phyloP scores from a whole-genome alignment of 495 filamentous ascomycete species.

The Penicillium salamii region DNA sequence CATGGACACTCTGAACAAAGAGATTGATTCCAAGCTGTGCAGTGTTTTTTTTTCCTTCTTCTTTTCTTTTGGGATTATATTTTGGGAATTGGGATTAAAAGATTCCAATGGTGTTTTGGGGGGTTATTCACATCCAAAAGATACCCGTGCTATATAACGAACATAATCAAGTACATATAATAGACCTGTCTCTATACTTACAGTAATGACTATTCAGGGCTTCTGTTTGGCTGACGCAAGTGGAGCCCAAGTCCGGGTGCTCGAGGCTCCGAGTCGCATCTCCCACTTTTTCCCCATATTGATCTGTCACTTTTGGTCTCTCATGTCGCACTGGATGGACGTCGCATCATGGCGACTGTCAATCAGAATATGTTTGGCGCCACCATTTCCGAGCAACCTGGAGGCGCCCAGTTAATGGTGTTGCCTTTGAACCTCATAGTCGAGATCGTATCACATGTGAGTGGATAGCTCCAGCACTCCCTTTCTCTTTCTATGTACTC shows the following conservation, averaged over 20 bases:
- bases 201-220: background rate
- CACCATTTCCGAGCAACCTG: slow-evolving; percentile 33
- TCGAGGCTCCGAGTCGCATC: slow-evolving; percentile 14
- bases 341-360: slow-evolving; percentile 47
- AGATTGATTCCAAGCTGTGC: background rate
- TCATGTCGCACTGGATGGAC: slow-evolving; percentile 21
- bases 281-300: slow-evolving; percentile 14
- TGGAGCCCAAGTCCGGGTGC: slow-evolving; percentile 22
- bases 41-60: background rate
- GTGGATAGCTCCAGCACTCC: slow-evolving; percentile 14
- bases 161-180: background rate
- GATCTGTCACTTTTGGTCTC: background rate
- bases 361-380: slow-evolving; percentile 49
- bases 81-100: background rate
- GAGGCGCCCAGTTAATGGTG: slow-evolving; percentile 37
- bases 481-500: slow-evolving; percentile 1
- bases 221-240: slow-evolving; percentile 4
- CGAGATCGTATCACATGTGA: slow-evolving; percentile 52
- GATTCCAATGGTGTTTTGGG: background rate
- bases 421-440: slow-evolving; percentile 59
- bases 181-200: too few relatives aligned
- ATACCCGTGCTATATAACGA: slow-evolving; percentile 4
- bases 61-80: slow-evolving; percentile 2
- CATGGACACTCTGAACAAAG: background rate
- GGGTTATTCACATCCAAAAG: background rate